phyloP scores from a whole-genome alignment of 2,329 filamentous ascomycete genomes.

The Acrodontium crateriforme region DNA sequence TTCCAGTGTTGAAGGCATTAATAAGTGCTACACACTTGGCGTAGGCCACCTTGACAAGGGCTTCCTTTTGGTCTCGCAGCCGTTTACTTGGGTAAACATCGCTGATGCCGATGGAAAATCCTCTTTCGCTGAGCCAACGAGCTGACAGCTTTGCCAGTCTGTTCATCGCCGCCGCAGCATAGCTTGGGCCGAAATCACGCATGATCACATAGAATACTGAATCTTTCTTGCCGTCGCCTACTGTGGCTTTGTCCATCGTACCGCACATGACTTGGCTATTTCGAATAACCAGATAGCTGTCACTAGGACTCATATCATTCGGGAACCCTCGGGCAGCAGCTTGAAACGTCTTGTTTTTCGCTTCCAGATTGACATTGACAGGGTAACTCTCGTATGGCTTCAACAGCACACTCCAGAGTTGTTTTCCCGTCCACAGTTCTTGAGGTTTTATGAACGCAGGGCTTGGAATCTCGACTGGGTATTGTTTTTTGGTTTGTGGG shows the following conservation, averaged over 20 bases:
- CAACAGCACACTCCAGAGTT: constrained; percentile 86
- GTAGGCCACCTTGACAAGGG: constrained; percentile 66
- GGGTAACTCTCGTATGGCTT: constrained; percentile 71
- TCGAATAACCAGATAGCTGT: constrained; percentile 81
- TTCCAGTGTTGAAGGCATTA: constrained; percentile 62
- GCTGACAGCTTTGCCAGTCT: constrained; percentile 82
- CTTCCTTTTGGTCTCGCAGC: constrained; percentile 59
- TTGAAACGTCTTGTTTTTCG: constrained; percentile 73
- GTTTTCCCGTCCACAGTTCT: constrained; percentile 90
- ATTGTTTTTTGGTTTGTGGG: constrained; percentile 32
- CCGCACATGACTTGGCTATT: constrained; percentile 98
- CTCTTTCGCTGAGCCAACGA: constrained; percentile 73
- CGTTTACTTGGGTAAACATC: constrained; percentile 75
- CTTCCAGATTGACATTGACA: constrained; percentile 82
- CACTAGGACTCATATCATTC: constrained; percentile 59
- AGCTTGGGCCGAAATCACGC: constrained; percentile 82
- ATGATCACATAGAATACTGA: constrained; percentile 95
- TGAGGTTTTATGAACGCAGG: constrained; percentile 78
- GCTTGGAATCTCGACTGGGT: constrained; percentile 69
- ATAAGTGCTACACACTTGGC: constrained; percentile 72
- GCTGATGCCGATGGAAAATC: constrained; percentile 90
- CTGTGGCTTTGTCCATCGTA: constrained; percentile 92
- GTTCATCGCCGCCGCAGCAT: constrained; percentile 86
- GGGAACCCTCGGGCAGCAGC: constrained; percentile 46
- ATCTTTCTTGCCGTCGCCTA: constrained; percentile 95